Evolutionary conservation across 148 eudicot species (phyloP).

Genomic region (Diospyros kaki): DNA sequence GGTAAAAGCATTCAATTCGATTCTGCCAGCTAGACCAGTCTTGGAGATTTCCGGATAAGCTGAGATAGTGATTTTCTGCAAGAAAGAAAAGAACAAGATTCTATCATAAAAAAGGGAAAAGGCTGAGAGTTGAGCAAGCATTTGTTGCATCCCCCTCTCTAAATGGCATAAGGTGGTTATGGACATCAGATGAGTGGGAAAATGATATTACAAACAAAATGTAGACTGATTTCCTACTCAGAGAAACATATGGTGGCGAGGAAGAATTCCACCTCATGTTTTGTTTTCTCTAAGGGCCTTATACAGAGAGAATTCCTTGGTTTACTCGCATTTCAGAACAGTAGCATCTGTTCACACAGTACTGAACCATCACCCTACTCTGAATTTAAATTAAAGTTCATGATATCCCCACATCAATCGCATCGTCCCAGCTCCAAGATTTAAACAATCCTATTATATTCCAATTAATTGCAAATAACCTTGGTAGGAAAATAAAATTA

Average conservation of each 20-base stretch:
- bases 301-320: too few relatives aligned
- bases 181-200: background rate
- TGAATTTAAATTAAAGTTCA: too few relatives aligned
- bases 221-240: background rate
- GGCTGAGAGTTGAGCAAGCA: too few relatives aligned
- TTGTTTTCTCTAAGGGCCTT: too few relatives aligned
- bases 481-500: too few relatives aligned
- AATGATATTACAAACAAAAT: background rate
- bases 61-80: conserved; percentile 61
- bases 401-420: too few relatives aligned
- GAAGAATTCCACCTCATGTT: background rate
- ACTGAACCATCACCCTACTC: too few relatives aligned
- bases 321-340: too few relatives aligned
- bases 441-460: too few relatives aligned
- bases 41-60: conserved; percentile 59
- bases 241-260: background rate
- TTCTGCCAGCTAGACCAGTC: conserved; percentile 55
- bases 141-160: background rate
- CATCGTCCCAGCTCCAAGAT: too few relatives aligned
- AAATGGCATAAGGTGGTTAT: background rate
- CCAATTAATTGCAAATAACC: too few relatives aligned
- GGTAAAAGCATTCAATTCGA: conserved; percentile 46
- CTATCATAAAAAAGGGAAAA: background rate
- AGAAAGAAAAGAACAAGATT: conserved; percentile 4
- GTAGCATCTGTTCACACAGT: too few relatives aligned